Base-by-base conservation (phyloP, 1,284 basidiomycete species). In the Takashimella koratensis region DNA sequence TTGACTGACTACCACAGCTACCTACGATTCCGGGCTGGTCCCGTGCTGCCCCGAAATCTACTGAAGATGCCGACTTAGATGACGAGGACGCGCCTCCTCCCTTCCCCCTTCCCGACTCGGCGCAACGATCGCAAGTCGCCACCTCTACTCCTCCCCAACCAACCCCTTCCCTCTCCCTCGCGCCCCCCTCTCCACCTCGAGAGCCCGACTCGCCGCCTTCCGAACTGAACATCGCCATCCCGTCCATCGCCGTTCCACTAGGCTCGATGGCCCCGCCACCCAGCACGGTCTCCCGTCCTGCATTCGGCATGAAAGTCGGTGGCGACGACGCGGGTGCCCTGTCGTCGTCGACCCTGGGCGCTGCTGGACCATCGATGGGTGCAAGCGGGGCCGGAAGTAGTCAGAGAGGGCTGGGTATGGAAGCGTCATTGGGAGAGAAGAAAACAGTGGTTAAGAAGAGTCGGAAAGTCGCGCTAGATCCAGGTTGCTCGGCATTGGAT, bases 401-500 rank as follows among this genome's bases (percentile, higher is more conserved):
- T n/a, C n/a, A n/a, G n/a, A n/a, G n/a, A n/a, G n/a, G n/a, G n/a
- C n/a, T n/a, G n/a, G n/a, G n/a, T n/a, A n/a, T 24, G 12, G 13
- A 43, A 43, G 42, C 47, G 44, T 19, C 47, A 41, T 52, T 51
- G 36, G 39, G 39, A 43, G 45, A 52, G 26, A 68, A 74, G 4
- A 81, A 83, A 59, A 74, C 30, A 8, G 16, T 36, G 8, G 10
- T 36, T 36, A 8, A 83, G 67, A 85, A 83, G 64, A 76, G 83
- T 21, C 82, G 79, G 49, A 97, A 95, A 76, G 93, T 98, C 2
- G 89, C 86, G 1, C 81, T 98, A 0, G 86, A 87, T 11, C 95
- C 95, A 2, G 96, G 96, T 3, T 90, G 87, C 75, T 88, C 90
- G 60, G 86, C 93, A 20, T 76, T 98, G 20, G 96, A 98, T 76